A percentile compares a stretch with the other conserved stretches of the same genome.
Evolutionary conservation across 1,284 basidiomycete genomes (phyloP).

Genomic region (Chalciporus sp.): DNA sequence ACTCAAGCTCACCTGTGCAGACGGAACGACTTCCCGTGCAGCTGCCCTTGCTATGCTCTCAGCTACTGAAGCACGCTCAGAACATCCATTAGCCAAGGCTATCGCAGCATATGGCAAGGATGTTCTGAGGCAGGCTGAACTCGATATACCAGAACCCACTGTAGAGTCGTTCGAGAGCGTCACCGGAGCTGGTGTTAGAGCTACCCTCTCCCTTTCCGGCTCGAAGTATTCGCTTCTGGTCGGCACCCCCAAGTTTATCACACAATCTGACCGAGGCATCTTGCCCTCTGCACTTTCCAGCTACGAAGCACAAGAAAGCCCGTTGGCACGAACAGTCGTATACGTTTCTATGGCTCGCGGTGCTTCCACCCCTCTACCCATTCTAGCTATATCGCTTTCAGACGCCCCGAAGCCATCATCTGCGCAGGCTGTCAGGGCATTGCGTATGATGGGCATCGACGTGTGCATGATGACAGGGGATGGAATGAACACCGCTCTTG

Average conservation of each 20-base stretch:
- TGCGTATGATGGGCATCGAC: slow-evolving; percentile 86
- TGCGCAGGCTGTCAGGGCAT: slow-evolving; percentile 74
- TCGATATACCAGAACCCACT: slow-evolving; percentile 40
- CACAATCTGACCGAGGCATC: slow-evolving; percentile 48
- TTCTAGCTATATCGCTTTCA: slow-evolving; percentile 77
- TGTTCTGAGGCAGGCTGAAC: slow-evolving; percentile 46
- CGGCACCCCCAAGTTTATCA: slow-evolving; percentile 75
- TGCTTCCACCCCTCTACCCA: slow-evolving; percentile 46
- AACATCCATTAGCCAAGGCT: slow-evolving; percentile 95
- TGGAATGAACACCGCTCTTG: slow-evolving; percentile 77
- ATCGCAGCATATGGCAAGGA: slow-evolving; percentile 83
- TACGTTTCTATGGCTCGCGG: slow-evolving; percentile 66
- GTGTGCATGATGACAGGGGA: slow-evolving; percentile 94
- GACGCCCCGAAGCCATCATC: slow-evolving; percentile 87
- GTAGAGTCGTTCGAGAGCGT: slow-evolving; percentile 82
- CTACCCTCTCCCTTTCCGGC: slow-evolving; percentile 54
- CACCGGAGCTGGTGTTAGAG: slow-evolving; percentile 88
- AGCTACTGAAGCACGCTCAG: slow-evolving; percentile 87
- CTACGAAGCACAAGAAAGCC: slow-evolving; percentile 72
- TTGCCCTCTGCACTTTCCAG: slow-evolving; percentile 59
- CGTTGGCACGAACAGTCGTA: slow-evolving; percentile 81
- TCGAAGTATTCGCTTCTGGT: slow-evolving; percentile 64
- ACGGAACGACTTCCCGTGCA: slow-evolving; percentile 61
- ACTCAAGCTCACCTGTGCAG: slow-evolving; percentile 56
- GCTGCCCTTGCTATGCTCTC: slow-evolving; percentile 81